Base-by-base conservation (phyloP, 1,139 yeast genomes). In the Debaryomycetaceae sp. region DNA sequence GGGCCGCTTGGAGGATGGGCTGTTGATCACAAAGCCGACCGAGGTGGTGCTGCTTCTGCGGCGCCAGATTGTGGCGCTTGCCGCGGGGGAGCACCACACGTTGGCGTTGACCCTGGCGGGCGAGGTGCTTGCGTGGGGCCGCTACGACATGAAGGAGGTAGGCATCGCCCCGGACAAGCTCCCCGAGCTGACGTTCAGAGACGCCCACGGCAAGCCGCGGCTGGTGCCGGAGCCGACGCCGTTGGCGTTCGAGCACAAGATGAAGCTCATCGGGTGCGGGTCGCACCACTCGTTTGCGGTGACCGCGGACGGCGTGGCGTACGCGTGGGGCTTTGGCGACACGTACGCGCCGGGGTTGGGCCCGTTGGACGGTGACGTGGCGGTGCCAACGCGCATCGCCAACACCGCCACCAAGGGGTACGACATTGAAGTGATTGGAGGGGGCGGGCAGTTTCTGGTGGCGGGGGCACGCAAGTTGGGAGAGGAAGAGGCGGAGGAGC, bases 301-400 rank as follows among this genome's bases (percentile, higher is more conserved):
- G 4, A 78, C 93, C 6, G 75, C 68, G 21, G 89, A 85, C 44
- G 98, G 99, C 4, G 63, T 83, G 36, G 84, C 79, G 1, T 91
- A 80, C 62, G 75, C 96, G 1, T 91, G 99, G 99, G 99, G 99
- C 1, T 91, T 89, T 53, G 96, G 93, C 29, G 97, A 89, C 43
- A 88, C 96, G 1, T 91, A 85, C 53, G 98, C 95, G 15, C 80
- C 91, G 20, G 99, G 99, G 4, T 78, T 88, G 37, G 98, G 98
- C 7, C 91, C 89, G 6, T 71, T 82, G 20, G 95, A 85, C 28
- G 96, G 84, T 29, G 97, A 89, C 53, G 80, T 88, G 29, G 95
- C 82, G 37, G 62, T 61, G 14, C 96, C 96, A 28, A 83, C 95
- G 1, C 72, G 91, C 52, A 85, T 91, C 46, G 78, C 78, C 42